Percentiles rank a stretch among this genome's conserved stretches.
Evolutionary conservation across 2,329 filamentous ascomycete species (phyloP).

Genomic region (Penicillium freii): DNA sequence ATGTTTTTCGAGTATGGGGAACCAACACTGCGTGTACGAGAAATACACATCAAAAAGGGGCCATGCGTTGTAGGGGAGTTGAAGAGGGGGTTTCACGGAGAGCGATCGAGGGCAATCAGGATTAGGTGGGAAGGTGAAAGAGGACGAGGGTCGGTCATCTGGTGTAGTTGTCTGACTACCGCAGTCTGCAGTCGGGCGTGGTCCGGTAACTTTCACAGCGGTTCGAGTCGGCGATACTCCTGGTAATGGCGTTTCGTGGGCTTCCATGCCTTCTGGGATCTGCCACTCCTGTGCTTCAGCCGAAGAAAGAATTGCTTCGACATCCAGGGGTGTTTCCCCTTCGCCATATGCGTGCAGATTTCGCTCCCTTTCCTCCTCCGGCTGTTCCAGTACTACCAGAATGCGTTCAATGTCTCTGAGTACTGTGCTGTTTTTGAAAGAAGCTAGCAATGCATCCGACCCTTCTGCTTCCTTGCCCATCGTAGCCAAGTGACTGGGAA

Average conservation of each 20-base stretch:
- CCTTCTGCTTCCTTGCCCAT: slow-evolving; percentile 46
- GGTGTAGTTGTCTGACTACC: slow-evolving; percentile 25
- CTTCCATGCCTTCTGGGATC: slow-evolving; percentile 28
- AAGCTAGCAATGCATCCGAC: slow-evolving; percentile 58
- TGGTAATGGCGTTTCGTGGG: slow-evolving; percentile 18
- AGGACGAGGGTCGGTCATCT: slow-evolving; percentile 4
- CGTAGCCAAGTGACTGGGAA: slow-evolving; percentile 34
- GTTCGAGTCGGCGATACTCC: slow-evolving; percentile 29
- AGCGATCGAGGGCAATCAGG: slow-evolving; percentile 9
- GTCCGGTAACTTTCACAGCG: slow-evolving; percentile 9
- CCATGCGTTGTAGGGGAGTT: slow-evolving; percentile 52
- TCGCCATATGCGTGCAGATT: slow-evolving; percentile 26
- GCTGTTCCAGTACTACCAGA: slow-evolving; percentile 48
- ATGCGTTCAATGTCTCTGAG: slow-evolving; percentile 63
- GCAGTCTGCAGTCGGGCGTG: slow-evolving; percentile 26
- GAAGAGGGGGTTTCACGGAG: slow-evolving; percentile 34
- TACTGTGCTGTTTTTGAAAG: slow-evolving; percentile 63
- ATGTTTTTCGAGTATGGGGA: slow-evolving; percentile 69
- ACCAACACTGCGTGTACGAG: slow-evolving; percentile 72
- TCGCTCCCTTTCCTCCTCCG: slow-evolving; percentile 39
- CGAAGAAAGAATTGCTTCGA: slow-evolving; percentile 31
- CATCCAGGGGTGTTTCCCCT: slow-evolving; percentile 30
- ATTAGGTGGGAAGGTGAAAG: slow-evolving; percentile 2
- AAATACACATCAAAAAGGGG: slow-evolving; percentile 70
- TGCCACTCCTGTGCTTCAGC: slow-evolving; percentile 36